These are phyloP conservation scores for Diplotaxis tenuifolia DNA, from an alignment of 345 rosid genomes.

Conservation along the genomic window DNA sequence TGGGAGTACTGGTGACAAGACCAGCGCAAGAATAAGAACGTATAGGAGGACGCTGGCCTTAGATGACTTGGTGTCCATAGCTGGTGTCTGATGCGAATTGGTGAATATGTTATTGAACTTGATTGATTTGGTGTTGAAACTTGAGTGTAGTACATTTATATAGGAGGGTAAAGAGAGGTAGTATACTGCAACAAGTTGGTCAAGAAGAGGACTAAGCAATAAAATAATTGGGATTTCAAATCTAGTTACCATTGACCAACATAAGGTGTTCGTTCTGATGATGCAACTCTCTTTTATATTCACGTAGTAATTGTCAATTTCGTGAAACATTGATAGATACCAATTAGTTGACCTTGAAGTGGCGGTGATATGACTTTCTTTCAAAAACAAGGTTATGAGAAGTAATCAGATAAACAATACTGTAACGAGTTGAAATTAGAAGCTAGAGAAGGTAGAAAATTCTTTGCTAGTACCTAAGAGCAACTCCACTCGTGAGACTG, in stretches of 20 bases:
- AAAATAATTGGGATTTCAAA: not conserved
- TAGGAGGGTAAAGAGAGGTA: slow-evolving; percentile 8
- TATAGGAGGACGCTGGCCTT: not conserved
- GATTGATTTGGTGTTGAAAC: not conserved
- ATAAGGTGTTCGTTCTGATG: slow-evolving; percentile 6
- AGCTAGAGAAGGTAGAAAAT: not conserved
- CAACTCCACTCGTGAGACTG: too few relatives aligned
- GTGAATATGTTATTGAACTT: not conserved
- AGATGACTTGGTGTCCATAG: slow-evolving; percentile 16
- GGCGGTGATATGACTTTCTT: not conserved
- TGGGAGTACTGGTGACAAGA: slow-evolving; percentile 24
- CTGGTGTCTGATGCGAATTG: not conserved
- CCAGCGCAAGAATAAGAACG: slow-evolving; percentile 21
- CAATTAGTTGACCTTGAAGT: slow-evolving; percentile 15
- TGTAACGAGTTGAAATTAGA: too few relatives aligned
- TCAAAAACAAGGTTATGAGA: not conserved
- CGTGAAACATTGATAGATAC: not conserved
- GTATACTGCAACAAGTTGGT: slow-evolving; percentile 23
- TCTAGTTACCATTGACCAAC: slow-evolving; percentile 25
- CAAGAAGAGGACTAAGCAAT: slow-evolving; percentile 19
- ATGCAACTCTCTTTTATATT: slow-evolving; percentile 11
- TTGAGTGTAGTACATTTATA: slow-evolving; percentile 8
- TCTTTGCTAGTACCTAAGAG: slow-evolving; percentile 24
- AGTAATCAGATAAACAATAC: not conserved
- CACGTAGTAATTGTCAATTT: not conserved